phyloP scores from a whole-genome alignment of 1,284 basidiomycete genomes.

The Pseudozyma flocculosa region DNA sequence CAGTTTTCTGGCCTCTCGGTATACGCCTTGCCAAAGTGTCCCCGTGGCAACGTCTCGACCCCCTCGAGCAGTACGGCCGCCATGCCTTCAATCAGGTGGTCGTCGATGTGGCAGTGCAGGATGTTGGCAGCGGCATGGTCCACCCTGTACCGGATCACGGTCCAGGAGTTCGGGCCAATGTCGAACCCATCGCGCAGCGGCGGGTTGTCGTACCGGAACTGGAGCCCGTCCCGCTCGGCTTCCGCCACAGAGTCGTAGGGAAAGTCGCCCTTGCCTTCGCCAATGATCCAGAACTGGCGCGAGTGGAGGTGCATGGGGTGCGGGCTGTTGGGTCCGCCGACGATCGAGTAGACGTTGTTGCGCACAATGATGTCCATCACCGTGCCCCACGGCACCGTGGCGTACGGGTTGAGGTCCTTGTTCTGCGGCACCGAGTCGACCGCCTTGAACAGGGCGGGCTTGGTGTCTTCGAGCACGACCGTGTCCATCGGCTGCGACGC shows the following conservation, averaged over 20 bases:
- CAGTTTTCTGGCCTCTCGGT: slow-evolving; percentile 10
- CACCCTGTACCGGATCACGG: slow-evolving; percentile 30
- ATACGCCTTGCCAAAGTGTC: slow-evolving; percentile 27
- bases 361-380: slow-evolving; percentile 37
- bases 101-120: slow-evolving; percentile 40
- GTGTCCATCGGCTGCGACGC: slow-evolving; percentile 32
- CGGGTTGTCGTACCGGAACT: slow-evolving; percentile 29
- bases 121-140: slow-evolving; percentile 38
- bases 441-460: slow-evolving; percentile 35
- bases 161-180: slow-evolving; percentile 34
- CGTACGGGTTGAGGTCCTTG: slow-evolving; percentile 30
- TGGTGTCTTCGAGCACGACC: slow-evolving; percentile 22
- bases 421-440: slow-evolving; percentile 15
- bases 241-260: slow-evolving; percentile 24
- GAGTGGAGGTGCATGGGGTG: slow-evolving; percentile 44
- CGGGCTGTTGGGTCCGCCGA: slow-evolving; percentile 35
- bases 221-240: slow-evolving; percentile 13
- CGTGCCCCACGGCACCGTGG: slow-evolving; percentile 21
- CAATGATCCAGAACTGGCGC: slow-evolving; percentile 38
- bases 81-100: slow-evolving; percentile 41
- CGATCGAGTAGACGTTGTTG: slow-evolving; percentile 40
- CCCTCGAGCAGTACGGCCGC: slow-evolving; percentile 37
- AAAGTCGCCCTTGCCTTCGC: slow-evolving; percentile 22
- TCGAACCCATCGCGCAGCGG: slow-evolving; percentile 39
- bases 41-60: slow-evolving; percentile 28